Evolutionary conservation across 768 basidiomycete genomes (phyloP), one percentile per base, ranked within the genome.

Genomic region (Tylopilus subfusipes): DNA sequence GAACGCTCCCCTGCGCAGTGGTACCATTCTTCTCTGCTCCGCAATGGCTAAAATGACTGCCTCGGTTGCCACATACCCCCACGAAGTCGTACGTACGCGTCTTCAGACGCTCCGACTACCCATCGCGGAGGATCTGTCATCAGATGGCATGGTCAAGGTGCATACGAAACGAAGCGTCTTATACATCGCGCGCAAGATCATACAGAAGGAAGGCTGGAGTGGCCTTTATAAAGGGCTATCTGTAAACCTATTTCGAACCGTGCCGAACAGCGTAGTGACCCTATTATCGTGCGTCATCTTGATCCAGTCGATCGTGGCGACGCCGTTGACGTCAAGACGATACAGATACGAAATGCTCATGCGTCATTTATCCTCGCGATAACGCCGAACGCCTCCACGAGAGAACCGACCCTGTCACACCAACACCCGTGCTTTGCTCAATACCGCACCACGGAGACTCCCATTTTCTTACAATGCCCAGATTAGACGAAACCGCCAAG

Each of bases 51-150:
- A 99, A 70, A 97, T 98, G 90, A 86, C 90, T 1, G 97, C 97
- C 9, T 94, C 93, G 18, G 75, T 98, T 19, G 90, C 88, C 34
- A 98, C 97, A 31, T 99, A 99, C 69, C 97, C 97, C 1, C 97
- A 99, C 73, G 97, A 99, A 72, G 97, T 99, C 42, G 80, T 99
- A 33, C 89, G 97, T n/a, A 98, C 97, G n/a, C 84, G 96, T 6
- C 73, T 98, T 45, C 97, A 99, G 72, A 95, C 96, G 4, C 83
- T 86, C 62, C 78, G 82, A 54, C 81, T 83, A 48, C 86, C 83
- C 42, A 75, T 89, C 45, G 76, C 79, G 42, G 79, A 79, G 60
- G 79, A 79, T 58, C 63, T 80, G 60, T 81, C 81, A 5, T 83
- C 83, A 14, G 81, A 83, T 49, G 82, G 83, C 24, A 82, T 84